Evolutionary conservation across 2,329 filamentous ascomycete species (phyloP).

Genomic region (Beauveria australis): DNA sequence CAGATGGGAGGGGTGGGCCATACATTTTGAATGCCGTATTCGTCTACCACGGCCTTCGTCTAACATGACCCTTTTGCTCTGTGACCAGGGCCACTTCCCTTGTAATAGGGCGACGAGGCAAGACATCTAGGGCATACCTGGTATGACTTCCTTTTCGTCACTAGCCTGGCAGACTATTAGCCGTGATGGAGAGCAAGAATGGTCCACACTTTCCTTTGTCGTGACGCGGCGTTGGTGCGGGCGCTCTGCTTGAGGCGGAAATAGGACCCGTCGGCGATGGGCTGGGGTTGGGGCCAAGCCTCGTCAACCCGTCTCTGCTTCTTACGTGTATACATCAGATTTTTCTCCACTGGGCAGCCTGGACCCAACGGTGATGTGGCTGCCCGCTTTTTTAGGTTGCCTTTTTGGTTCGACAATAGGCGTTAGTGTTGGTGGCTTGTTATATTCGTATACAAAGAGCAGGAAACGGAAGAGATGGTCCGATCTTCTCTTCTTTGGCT

Average conservation of each 20-base stretch:
- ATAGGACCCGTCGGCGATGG: slow-evolving; percentile 1
- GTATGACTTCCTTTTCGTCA: background rate
- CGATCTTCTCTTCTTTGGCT: background rate
- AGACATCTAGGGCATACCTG: no score
- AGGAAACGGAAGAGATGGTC: no score
- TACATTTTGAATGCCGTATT: background rate
- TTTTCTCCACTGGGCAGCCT: background rate
- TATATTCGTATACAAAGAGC: background rate
- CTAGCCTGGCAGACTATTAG: no score
- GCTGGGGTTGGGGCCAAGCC: slow-evolving; percentile 1
- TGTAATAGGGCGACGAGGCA: background rate
- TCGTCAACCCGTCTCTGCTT: background rate
- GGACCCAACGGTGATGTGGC: background rate
- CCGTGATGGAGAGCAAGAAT: background rate
- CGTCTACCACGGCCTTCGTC: background rate
- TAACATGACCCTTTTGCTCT: background rate
- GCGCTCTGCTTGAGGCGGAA: slow-evolving; percentile 4
- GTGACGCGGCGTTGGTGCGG: background rate
- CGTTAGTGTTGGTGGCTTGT: background rate
- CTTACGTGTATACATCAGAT: background rate
- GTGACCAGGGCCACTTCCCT: background rate
- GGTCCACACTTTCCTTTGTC: background rate
- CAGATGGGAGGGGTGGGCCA: background rate
- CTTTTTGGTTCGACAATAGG: background rate
- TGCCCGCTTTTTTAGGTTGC: background rate